A percentile compares a stretch with the other conserved stretches of the same genome.
Evolutionary conservation across 2,329 filamentous ascomycete genomes (phyloP).

Genomic region (Byssochlamys sp.): DNA sequence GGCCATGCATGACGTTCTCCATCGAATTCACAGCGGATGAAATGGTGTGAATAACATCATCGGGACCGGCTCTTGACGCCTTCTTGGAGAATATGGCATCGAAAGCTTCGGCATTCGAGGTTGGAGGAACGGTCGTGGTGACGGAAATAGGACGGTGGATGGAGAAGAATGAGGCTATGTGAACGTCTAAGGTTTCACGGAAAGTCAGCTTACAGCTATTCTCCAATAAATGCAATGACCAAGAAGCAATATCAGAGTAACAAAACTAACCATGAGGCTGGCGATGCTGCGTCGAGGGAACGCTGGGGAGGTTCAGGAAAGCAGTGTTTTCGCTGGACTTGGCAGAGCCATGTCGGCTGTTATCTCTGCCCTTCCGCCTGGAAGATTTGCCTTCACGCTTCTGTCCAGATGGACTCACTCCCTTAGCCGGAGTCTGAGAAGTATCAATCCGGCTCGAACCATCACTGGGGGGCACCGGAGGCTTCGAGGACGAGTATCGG

Average conservation of each 20-base stretch:
- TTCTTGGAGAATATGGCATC: constrained; percentile 69
- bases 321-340: constrained; percentile 30
- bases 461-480: constrained; percentile 37
- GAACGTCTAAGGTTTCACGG: constrained; percentile 54
- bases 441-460: constrained; percentile 34
- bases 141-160: constrained; percentile 89
- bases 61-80: constrained; percentile 35
- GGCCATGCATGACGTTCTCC: constrained; percentile 28
- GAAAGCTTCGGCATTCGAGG: constrained; percentile 64
- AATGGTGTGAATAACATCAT: constrained; percentile 58
- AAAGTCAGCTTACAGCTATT: neutral
- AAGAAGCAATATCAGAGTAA: neutral
- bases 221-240: neutral
- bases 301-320: constrained; percentile 38
- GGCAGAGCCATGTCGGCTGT: constrained; percentile 20
- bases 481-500: constrained; percentile 42
- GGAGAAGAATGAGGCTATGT: constrained; percentile 87
- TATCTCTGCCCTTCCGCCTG: constrained; percentile 28
- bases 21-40: constrained; percentile 38
- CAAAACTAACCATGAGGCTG: constrained; percentile 38
- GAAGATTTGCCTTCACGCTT: constrained; percentile 26
- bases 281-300: constrained; percentile 40
- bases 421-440: constrained; percentile 28
- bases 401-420: constrained; percentile 27
- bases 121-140: constrained; percentile 66